phyloP scores from a whole-genome alignment of 2,329 filamentous ascomycete species.

The Raffaelea deltoideospora region DNA sequence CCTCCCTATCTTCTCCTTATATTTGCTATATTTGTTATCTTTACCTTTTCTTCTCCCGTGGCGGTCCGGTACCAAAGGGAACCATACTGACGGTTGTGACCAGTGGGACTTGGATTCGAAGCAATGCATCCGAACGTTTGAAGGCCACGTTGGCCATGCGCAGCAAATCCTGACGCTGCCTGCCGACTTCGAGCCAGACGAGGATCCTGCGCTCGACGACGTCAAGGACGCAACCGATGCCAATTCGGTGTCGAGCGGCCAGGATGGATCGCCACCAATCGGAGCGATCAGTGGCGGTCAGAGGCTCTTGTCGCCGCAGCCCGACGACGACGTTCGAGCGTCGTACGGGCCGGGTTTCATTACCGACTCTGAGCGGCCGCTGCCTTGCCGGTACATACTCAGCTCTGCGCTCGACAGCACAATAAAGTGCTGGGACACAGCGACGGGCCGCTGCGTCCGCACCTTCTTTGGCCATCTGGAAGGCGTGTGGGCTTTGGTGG shows the following conservation, averaged over 20 bases:
- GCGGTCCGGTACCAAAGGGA: too few relatives aligned
- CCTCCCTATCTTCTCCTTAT: too few relatives aligned
- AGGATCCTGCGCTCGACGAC: conserved; percentile 29
- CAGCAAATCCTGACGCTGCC: conserved; percentile 81
- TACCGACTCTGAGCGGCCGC: conserved; percentile 43
- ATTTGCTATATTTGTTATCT: conserved; percentile 19
- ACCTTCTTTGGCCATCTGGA: conserved; percentile 96
- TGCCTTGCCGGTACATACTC: conserved; percentile 81
- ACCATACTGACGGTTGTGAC: background rate
- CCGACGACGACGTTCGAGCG: conserved; percentile 24
- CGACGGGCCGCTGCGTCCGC: conserved; percentile 65
- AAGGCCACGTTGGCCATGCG: conserved; percentile 87
- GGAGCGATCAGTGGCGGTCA: background rate
- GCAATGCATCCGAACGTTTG: conserved; percentile 59
- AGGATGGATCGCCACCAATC: conserved; percentile 14
- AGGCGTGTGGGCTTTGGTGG: conserved; percentile 71
- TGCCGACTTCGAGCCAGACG: conserved; percentile 78
- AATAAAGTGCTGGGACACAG: conserved; percentile 83
- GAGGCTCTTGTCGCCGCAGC: conserved; percentile 8
- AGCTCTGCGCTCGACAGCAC: conserved; percentile 85
- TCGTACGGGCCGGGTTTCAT: conserved; percentile 49
- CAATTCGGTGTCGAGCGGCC: conserved; percentile 31
- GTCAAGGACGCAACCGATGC: conserved; percentile 35
- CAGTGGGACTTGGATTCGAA: conserved; percentile 51
- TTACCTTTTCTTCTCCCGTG: background rate